Evolutionary conservation across 305 asterid genomes (phyloP), one percentile per base, ranked within the genome.

Genomic region (Fraxinus paxiana): DNA sequence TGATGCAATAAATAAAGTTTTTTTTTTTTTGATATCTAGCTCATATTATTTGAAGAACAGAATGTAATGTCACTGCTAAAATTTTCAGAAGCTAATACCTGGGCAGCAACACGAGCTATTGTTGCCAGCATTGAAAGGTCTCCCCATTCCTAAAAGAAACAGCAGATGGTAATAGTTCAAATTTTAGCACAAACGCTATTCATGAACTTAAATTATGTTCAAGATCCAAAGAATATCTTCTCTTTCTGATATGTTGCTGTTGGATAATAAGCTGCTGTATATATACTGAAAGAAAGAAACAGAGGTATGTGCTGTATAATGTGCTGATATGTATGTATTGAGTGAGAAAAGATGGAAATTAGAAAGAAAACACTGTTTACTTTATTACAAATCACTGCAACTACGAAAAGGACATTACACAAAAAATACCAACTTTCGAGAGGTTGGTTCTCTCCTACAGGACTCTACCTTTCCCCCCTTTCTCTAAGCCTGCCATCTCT

Each of bases 41-140:
- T 51, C 24, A 17, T 51, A 51, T 51, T 51, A n/a, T 51, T 51
- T 43, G 46, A 34, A 33, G 5, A 2, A 79, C 43, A 78, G 7
- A 48, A 4, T 15, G 30, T 17, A 26, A 69, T 35, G 6, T n/a
- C 26, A 17, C 65, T 4, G 34, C 77, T 9, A 35, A 75, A 78
- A 65, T n/a, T 18, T 67, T 10, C 8, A 75, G 54, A 79, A 71
- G 71, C 28, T 54, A 75, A 92, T 54, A 51, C 98, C 97, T 90
- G 97, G 56, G 98, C 97, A 54, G 98, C 98, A 65, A 97, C 98
- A 10, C 91, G 91, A 75, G 98, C 98, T 83, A 95, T 92, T 9
- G 98, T 94, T 43, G 98, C 98, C 51, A 94, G 93, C 98, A 94
- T 94, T 3, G 98, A 94, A 5, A 97, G 97, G 82, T 95, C 98